These are phyloP conservation scores for Limonium bicolor DNA, from an alignment of 148 eudicot genomes.

Conservation along the genomic window DNA sequence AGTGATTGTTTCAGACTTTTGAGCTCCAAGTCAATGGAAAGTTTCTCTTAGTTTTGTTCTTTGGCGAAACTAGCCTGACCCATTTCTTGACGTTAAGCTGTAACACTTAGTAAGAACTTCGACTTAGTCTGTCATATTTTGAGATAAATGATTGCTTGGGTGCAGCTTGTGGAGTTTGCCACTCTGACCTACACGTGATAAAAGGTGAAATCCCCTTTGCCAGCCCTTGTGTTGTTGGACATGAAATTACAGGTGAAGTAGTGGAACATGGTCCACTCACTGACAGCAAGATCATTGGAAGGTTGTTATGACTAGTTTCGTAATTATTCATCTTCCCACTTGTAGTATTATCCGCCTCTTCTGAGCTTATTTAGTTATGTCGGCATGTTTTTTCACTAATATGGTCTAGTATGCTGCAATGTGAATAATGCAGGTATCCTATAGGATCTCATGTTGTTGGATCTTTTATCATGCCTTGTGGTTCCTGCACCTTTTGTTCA, in stretches of 20 bases:
- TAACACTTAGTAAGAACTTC: background rate
- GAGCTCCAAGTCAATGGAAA: background rate
- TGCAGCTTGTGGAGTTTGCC: slow-evolving; percentile 99
- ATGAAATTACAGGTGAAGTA: slow-evolving; percentile 98
- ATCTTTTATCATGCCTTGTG: slow-evolving; percentile 99
- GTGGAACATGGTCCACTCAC: slow-evolving; percentile 88
- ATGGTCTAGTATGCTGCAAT: no score
- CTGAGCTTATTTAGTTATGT: no score
- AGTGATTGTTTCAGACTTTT: background rate
- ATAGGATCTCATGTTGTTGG: slow-evolving; percentile 88
- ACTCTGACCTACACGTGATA: slow-evolving; percentile 93
- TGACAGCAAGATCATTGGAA: slow-evolving; percentile 45
- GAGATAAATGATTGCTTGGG: background rate
- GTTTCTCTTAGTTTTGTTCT: no score
- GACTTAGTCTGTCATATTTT: slow-evolving; percentile 3
- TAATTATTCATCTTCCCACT: no score
- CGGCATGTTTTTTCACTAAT: background rate
- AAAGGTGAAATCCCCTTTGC: slow-evolving; percentile 95
- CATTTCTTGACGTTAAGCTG: no score
- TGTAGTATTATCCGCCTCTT: no score
- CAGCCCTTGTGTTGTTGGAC: slow-evolving; percentile 92
- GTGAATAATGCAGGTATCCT: slow-evolving; percentile 78
- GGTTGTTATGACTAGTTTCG: no score
- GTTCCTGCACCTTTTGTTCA: slow-evolving; percentile 78
- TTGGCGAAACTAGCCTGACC: no score